These are phyloP conservation scores for Orobanche coerulescens DNA, from an alignment of 257 asterid genomes.

Conservation along the genomic window DNA sequence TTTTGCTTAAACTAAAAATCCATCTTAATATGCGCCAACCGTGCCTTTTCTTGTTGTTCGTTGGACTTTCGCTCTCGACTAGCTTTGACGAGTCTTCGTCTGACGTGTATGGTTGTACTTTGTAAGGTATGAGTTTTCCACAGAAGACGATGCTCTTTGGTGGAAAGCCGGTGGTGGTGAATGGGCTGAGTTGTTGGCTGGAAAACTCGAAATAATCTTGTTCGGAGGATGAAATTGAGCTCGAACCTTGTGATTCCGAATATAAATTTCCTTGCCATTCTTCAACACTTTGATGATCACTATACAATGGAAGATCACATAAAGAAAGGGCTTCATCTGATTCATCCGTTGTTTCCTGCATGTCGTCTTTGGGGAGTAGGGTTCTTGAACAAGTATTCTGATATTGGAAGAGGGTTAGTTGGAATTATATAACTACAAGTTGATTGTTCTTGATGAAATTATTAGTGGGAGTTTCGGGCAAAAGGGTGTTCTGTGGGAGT, in stretches of 20 bases:
- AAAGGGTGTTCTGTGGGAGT: conserved; percentile 20
- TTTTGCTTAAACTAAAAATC: conserved; percentile 17
- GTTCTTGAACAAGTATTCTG: conserved; percentile 23
- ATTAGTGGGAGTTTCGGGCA: conserved; percentile 12
- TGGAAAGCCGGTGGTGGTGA: conserved; percentile 20
- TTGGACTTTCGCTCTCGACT: conserved; percentile 14
- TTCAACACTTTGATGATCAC: conserved; percentile 20
- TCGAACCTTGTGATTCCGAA: conserved; percentile 39
- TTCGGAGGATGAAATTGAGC: conserved; percentile 35
- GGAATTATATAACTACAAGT: neutral
- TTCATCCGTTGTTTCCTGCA: conserved; percentile 28
- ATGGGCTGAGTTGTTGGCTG: conserved; percentile 30
- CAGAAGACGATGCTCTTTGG: conserved; percentile 55
- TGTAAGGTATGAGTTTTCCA: conserved; percentile 46
- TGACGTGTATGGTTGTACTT: conserved; percentile 15
- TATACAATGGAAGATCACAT: conserved; percentile 47
- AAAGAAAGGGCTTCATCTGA: conserved; percentile 63
- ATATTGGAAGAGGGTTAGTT: neutral
- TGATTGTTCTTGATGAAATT: conserved; percentile 8
- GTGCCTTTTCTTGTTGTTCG: conserved; percentile 3
- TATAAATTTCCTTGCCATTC: conserved; percentile 33
- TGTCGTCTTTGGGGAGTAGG: conserved; percentile 20
- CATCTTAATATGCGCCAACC: conserved; percentile 22
- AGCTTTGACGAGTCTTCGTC: neutral
- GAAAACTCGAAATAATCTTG: conserved; percentile 36